Conservation (phyloP, 106 monocot species). For the Phalaenopsis aphrodite region DNA sequence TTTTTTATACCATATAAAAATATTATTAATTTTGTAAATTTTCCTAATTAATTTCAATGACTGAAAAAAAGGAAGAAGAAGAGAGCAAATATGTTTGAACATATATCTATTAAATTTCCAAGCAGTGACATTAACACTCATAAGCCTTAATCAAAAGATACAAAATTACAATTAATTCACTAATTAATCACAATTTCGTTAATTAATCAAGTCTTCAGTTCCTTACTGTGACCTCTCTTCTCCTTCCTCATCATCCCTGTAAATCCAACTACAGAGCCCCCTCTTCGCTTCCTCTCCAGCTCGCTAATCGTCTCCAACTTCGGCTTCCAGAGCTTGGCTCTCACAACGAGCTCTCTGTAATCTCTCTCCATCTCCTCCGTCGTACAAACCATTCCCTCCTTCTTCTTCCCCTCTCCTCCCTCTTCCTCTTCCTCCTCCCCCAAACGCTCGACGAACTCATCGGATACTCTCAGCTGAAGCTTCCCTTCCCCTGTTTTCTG, state of each 20-base stretch:
- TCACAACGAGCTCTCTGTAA: slow-evolving; percentile 50
- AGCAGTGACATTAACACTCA: too few relatives aligned
- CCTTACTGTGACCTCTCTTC: neutral
- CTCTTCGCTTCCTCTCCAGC: neutral
- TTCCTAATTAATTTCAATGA: too few relatives aligned
- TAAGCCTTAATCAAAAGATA: neutral
- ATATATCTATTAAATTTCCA: too few relatives aligned
- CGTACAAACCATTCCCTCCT: slow-evolving; percentile 28
- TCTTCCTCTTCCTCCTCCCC: slow-evolving; percentile 1
- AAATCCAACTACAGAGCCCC: neutral
- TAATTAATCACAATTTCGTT: neutral
- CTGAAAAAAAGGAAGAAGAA: too few relatives aligned
- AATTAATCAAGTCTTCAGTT: neutral
- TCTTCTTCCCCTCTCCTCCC: neutral
- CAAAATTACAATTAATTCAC: neutral
- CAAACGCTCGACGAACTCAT: slow-evolving; percentile 22
- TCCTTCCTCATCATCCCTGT: neutral
- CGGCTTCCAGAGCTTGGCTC: slow-evolving; percentile 48
- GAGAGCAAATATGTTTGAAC: too few relatives aligned
- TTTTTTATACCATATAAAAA: too few relatives aligned
- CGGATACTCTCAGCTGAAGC: slow-evolving; percentile 54
- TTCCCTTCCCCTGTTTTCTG: slow-evolving; percentile 38
- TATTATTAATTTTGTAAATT: too few relatives aligned
- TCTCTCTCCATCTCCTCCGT: slow-evolving; percentile 62
- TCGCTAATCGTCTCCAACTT: slow-evolving; percentile 57